Conservation (phyloP, 805 yeast genomes). For the Zygosaccharomyces lentus region DNA sequence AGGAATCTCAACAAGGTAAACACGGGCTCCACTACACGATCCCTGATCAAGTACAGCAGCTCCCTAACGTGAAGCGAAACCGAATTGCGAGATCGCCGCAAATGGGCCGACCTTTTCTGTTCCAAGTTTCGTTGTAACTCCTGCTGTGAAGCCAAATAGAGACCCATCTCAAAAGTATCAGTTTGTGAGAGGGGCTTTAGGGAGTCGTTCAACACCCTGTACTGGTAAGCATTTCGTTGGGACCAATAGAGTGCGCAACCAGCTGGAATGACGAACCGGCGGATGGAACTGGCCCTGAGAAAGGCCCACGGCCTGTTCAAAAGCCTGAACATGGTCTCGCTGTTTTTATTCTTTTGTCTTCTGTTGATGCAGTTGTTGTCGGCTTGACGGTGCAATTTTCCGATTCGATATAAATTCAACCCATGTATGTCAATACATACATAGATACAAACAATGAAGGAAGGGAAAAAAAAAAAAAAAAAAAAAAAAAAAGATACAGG, state of each 20-base stretch:
- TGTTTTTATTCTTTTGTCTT: not conserved
- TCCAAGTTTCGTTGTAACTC: conserved; percentile 44
- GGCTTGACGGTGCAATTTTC: not conserved
- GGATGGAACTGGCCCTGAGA: conserved; percentile 8
- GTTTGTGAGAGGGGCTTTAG: conserved; percentile 42
- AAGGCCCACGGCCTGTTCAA: conserved; percentile 2
- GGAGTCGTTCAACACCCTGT: conserved; percentile 14
- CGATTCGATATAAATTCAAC: not conserved
- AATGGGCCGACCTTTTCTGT: conserved; percentile 33
- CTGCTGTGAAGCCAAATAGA: conserved; percentile 54
- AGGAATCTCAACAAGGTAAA: conserved; percentile 64
- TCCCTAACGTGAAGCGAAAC: conserved; percentile 35
- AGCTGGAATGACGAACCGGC: conserved; percentile 10
- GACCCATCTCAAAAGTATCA: conserved; percentile 67
- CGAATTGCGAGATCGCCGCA: conserved; percentile 16
- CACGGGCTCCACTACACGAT: conserved; percentile 64
- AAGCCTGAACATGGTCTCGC: not conserved
- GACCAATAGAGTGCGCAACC: conserved; percentile 8
- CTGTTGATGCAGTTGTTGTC: not conserved
- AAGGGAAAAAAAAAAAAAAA: not conserved
- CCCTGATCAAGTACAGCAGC: conserved; percentile 44
- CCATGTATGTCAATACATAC: not conserved
- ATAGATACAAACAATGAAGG: not conserved
- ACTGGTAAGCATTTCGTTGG: conserved; percentile 5
- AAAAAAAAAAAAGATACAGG: not conserved